Evolutionary conservation across 768 basidiomycete genomes (phyloP).

Genomic region (Harrya chromipes): DNA sequence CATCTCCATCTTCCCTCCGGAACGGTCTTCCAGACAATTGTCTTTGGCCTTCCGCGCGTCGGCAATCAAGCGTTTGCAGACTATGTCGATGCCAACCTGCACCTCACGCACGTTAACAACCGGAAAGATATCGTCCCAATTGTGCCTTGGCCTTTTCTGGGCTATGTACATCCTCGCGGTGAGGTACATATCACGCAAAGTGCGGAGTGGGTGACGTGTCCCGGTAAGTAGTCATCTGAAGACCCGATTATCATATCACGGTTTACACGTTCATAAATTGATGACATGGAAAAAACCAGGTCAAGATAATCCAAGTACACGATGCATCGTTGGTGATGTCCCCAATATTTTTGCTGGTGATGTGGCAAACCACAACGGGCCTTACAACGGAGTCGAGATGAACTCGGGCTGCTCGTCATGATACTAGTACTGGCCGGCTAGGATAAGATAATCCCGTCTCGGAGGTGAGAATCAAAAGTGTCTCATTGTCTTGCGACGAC

Average conservation of each 20-base stretch:
- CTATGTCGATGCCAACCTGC: constrained; percentile 44
- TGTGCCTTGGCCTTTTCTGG: constrained; percentile 31
- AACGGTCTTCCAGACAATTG: constrained; percentile 26
- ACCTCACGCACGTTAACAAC: constrained; percentile 56
- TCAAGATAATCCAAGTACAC: no score
- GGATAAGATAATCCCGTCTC: no score
- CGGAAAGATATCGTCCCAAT: constrained; percentile 38
- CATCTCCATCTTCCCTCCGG: constrained; percentile 30
- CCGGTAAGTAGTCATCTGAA: constrained; percentile 26
- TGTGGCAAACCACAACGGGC: constrained; percentile 45
- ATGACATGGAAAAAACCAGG: no score
- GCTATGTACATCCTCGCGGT: constrained; percentile 37
- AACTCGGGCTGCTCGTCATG: no score
- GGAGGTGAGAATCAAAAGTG: no score
- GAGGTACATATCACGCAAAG: constrained; percentile 43
- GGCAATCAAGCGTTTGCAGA: constrained; percentile 62
- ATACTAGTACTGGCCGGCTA: no score
- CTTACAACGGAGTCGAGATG: constrained; percentile 13
- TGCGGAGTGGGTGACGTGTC: constrained; percentile 53
- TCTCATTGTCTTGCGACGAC: no score
- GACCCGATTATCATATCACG: no score
- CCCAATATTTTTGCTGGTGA: constrained; percentile 42
- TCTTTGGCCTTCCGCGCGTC: constrained; percentile 37
- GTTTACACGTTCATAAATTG: no score
- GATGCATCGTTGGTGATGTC: constrained; percentile 18